These are phyloP conservation scores for Solanum corneliomulleri DNA, from an alignment of 257 asterid species.

Conservation along the genomic window DNA sequence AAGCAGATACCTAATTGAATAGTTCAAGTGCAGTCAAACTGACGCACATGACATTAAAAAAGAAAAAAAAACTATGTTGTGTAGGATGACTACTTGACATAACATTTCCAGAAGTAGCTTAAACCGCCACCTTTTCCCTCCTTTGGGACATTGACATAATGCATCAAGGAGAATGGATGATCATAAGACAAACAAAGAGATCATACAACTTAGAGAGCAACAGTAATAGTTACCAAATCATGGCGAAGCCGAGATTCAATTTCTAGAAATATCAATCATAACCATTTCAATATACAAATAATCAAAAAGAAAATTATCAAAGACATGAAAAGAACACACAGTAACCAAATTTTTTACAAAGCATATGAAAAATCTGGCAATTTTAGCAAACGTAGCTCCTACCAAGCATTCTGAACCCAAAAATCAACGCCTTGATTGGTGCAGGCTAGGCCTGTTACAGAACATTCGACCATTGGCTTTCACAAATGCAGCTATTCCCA, in stretches of 20 bases:
- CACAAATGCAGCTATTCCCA: constrained; percentile 47
- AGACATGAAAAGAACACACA: background rate
- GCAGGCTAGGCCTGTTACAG: constrained; percentile 87
- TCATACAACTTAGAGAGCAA: background rate
- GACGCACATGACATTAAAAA: background rate
- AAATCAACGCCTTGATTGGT: constrained; percentile 50
- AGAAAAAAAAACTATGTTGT: background rate
- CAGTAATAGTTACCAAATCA: background rate
- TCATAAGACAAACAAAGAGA: background rate
- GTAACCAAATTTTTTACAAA: background rate
- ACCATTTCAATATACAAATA: background rate
- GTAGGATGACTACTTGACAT: background rate
- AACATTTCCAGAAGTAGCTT: background rate
- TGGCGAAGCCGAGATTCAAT: background rate
- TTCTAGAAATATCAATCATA: background rate
- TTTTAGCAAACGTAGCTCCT: background rate
- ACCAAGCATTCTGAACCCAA: background rate
- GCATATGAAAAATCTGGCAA: background rate
- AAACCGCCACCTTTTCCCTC: background rate
- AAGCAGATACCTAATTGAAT: background rate
- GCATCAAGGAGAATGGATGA: background rate
- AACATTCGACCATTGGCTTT: constrained; percentile 62
- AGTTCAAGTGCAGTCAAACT: background rate
- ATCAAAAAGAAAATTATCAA: background rate
- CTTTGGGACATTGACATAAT: background rate